Evolutionary conservation across 2,329 filamentous ascomycete species (phyloP).

Genomic region (Neopestalotiopsis clavispora): DNA sequence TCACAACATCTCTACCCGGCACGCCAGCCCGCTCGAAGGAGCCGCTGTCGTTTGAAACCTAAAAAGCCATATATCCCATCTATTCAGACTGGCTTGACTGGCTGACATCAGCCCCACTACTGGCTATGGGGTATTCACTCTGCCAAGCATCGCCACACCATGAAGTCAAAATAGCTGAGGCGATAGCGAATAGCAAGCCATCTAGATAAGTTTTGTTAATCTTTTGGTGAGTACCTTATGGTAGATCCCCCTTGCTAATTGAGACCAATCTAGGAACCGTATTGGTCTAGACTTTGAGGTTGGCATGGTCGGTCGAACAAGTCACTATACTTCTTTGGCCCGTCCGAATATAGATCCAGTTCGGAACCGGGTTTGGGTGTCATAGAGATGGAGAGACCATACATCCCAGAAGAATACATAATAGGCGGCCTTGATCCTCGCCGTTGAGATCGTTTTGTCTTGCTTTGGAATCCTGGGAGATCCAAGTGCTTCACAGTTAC

Average conservation of each 20-base stretch:
- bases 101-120: conserved; percentile 1
- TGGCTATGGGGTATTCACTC: background rate
- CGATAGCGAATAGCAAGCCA: background rate
- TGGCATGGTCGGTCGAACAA: background rate
- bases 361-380: background rate
- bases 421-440: background rate
- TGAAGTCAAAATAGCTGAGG: background rate
- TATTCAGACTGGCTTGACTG: background rate
- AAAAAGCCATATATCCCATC: background rate
- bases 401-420: background rate
- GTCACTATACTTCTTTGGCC: background rate
- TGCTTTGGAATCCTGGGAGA: background rate
- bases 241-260: background rate
- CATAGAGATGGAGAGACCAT: background rate
- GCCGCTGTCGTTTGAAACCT: background rate
- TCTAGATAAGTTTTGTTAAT: background rate
- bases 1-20: background rate
- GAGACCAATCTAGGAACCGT: background rate
- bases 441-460: background rate
- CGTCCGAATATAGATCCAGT: background rate
- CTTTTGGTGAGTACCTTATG: background rate
- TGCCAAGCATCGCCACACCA: background rate
- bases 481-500: background rate
- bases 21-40: background rate
- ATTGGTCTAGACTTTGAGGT: background rate